A percentile compares a stretch with the other conserved stretches of the same genome.
phyloP scores from a whole-genome alignment of 1,284 basidiomycete genomes.

The Puccinia horiana region DNA sequence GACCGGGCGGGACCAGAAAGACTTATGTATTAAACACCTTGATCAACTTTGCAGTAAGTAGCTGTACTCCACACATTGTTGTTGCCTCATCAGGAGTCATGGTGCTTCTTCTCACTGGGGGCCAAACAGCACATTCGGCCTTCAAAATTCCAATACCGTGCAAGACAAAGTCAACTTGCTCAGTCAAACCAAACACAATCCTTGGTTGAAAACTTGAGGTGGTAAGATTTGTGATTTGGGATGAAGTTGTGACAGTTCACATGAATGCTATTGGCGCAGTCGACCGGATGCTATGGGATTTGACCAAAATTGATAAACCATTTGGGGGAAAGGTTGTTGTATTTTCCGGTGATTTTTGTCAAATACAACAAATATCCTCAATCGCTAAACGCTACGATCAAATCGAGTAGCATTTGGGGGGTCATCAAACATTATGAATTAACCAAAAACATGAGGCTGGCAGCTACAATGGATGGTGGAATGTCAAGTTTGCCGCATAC shows the following conservation, averaged over 20 bases:
- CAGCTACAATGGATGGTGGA: too few relatives aligned
- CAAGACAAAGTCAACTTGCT: too few relatives aligned
- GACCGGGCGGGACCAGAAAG: constrained; percentile 63
- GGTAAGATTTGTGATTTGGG: too few relatives aligned
- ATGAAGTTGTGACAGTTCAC: neutral
- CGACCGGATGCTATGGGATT: neutral
- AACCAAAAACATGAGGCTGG: too few relatives aligned
- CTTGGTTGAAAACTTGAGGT: neutral
- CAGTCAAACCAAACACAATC: constrained; percentile 50
- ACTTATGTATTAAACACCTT: constrained; percentile 63
- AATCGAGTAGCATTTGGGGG: too few relatives aligned
- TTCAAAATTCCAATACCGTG: constrained; percentile 21
- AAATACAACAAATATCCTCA: constrained; percentile 41
- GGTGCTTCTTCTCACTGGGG: constrained; percentile 60
- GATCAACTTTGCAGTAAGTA: constrained; percentile 55
- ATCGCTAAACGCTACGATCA: too few relatives aligned
- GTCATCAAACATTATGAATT: too few relatives aligned
- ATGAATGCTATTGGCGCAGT: neutral
- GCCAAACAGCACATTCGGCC: constrained; percentile 50
- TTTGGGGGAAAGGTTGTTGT: neutral
- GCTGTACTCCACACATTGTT: constrained; percentile 58
- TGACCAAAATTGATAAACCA: neutral
- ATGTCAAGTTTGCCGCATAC: too few relatives aligned
- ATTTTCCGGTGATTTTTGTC: neutral
- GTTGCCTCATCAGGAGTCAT: constrained; percentile 63